Percentiles rank a stretch among this genome's conserved stretches.
Evolutionary conservation across 306 rosid species (phyloP).

Genomic region (Lagenaria siceraria): DNA sequence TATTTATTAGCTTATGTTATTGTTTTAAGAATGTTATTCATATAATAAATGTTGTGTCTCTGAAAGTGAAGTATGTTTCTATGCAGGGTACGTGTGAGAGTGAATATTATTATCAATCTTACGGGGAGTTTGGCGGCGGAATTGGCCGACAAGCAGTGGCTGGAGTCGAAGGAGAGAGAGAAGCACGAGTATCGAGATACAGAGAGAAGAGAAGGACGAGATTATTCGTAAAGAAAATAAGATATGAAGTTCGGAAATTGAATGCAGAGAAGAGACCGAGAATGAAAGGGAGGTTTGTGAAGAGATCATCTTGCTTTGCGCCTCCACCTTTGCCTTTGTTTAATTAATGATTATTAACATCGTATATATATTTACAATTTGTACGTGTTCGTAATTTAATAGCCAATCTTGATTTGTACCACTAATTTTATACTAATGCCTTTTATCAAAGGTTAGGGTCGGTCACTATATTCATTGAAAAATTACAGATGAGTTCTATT

Average conservation of each 20-base stretch:
- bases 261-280: slow-evolving; percentile 97
- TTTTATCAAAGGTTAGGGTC: neutral
- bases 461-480: neutral
- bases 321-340: neutral
- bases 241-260: slow-evolving; percentile 89
- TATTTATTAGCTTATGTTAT: neutral
- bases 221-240: slow-evolving; percentile 81
- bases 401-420: neutral
- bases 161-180: slow-evolving; percentile 57
- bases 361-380: neutral
- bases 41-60: neutral
- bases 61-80: neutral
- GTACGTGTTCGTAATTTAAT: neutral
- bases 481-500: neutral
- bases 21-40: neutral
- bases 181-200: slow-evolving; percentile 84
- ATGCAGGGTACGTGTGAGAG: neutral
- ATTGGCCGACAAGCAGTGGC: slow-evolving; percentile 22
- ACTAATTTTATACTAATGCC: neutral
- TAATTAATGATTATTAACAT: neutral
- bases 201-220: slow-evolving; percentile 80
- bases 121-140: slow-evolving; percentile 5
- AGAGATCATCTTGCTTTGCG: slow-evolving; percentile 33
- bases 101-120: neutral
- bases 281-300: slow-evolving; percentile 94